Evolutionary conservation across 2,329 filamentous ascomycete species (phyloP).

Genomic region (Aspergillus calidoustus): DNA sequence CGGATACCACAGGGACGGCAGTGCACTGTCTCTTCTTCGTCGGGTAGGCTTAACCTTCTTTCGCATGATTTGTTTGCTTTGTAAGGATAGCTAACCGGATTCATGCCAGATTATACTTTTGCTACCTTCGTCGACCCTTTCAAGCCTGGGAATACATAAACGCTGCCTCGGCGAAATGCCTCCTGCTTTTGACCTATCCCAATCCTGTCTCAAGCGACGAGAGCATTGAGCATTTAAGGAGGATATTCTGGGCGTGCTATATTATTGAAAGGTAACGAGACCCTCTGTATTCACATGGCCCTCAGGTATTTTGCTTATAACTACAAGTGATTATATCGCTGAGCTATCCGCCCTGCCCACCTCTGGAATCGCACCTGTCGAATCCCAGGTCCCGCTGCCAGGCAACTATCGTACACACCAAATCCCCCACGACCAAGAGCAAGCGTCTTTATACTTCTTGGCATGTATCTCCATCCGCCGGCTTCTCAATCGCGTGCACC

Average conservation of each 20-base stretch:
- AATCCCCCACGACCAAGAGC: neutral
- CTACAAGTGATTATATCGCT: neutral
- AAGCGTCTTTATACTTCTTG: neutral
- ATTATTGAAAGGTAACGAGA: neutral
- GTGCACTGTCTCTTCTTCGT: neutral
- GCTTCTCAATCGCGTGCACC: neutral
- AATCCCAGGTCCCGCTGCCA: neutral
- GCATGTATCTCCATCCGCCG: neutral
- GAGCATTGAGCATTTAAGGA: neutral
- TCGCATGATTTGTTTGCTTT: no score
- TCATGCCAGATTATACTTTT: neutral
- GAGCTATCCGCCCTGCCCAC: neutral
- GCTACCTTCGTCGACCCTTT: neutral
- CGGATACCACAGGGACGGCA: neutral
- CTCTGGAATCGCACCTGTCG: neutral
- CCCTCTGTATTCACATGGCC: no score
- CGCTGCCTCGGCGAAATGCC: neutral
- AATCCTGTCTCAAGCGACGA: neutral
- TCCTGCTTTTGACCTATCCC: neutral
- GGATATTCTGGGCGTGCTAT: neutral
- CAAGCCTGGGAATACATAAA: neutral
- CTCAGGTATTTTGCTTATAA: neutral
- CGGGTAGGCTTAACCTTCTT: neutral
- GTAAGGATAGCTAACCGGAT: neutral
- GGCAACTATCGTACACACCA: neutral